Evolutionary conservation across 2,329 filamentous ascomycete species (phyloP), one percentile per base, ranked within the genome.

Genomic region (Exophiala spinifera): DNA sequence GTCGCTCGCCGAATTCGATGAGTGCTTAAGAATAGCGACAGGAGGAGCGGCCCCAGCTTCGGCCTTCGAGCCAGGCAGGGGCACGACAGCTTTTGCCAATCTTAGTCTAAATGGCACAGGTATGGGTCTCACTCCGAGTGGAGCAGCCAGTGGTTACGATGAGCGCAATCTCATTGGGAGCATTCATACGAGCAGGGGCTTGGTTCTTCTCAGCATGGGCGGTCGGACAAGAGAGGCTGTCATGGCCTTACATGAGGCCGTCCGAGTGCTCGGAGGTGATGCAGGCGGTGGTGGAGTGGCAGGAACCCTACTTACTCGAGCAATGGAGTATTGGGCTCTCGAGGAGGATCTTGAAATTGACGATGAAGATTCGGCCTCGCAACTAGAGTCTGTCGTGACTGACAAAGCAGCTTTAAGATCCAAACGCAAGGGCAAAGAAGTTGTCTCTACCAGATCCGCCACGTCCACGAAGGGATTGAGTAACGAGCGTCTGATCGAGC

Each of bases 1-100:
- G 49, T 87, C 92, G 0, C 78, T 97, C 10, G 79, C 77, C 1
- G 83, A 92, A 66, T 97, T 96, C 64, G 88, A 96, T 60, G 86
- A 91, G 65, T 94, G 95, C 25, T 79, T 96, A 25, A 80, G 92
- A 11, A 82, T 89, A 44, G 89, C 90, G 6, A 72, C 76, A 21
- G 87, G 87, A 40, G 91, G 91, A 61, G 88, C 1, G 80, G 53
- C 56, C 31, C 53, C 57, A 11, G 51, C 57, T 2, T 51, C 54
- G 5, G 47, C 55, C 3, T 59, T 49, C 23, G 57, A 58, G 21
- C 55, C 57, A 19, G 52, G 57, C 21, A 50, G 54, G 19, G 51
- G 51, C 15, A 59, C 57, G 53, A 45, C 53, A 7, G 54, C 51
- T 20, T 61, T 61, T 46, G 56, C 56, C 5, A 49, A 57, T 48